Percentiles rank a stretch among this genome's conserved stretches.
These are phyloP conservation scores for Syncephalastrum contaminatum DNA, from an alignment of 371 early-diverging fungal species.

Conservation along the genomic window DNA sequence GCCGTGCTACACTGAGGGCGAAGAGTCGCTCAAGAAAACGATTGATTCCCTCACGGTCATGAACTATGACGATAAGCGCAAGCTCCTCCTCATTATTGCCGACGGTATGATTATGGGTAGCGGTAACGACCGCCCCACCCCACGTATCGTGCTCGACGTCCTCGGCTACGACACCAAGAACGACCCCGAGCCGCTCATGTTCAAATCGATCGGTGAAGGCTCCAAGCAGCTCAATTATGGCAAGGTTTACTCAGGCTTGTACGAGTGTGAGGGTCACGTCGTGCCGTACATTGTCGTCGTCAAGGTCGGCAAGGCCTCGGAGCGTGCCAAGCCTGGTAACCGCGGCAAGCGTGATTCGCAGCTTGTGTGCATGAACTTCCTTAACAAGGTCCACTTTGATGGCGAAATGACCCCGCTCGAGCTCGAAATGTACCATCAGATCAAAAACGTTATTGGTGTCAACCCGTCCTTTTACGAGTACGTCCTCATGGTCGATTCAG, in stretches of 20 bases:
- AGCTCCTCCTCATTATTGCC: constrained; percentile 90
- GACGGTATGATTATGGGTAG: constrained; percentile 95
- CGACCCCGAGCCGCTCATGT: constrained; percentile 90
- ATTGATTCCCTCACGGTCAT: constrained; percentile 94
- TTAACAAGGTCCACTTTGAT: constrained; percentile 96
- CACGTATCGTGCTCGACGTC: constrained; percentile 94
- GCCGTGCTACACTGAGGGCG: constrained; percentile 84
- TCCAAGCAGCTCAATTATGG: constrained; percentile 92
- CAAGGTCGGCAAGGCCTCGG: constrained; percentile 88
- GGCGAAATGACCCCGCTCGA: constrained; percentile 90
- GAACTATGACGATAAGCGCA: constrained; percentile 93
- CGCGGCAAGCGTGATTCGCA: constrained; percentile 99
- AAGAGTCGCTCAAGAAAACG: constrained; percentile 78
- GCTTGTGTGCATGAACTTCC: constrained; percentile 98
- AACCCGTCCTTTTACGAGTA: constrained; percentile 89
- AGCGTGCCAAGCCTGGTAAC: constrained; percentile 91
- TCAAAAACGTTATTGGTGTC: constrained; percentile 91
- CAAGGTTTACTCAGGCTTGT: constrained; percentile 97
- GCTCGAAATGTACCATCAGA: constrained; percentile 90
- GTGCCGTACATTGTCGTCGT: constrained; percentile 95
- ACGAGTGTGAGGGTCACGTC: constrained; percentile 85
- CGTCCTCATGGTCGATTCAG: constrained; percentile 95
- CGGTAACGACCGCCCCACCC: constrained; percentile 97
- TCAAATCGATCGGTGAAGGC: constrained; percentile 92
- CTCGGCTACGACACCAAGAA: constrained; percentile 87